Conservation (phyloP, 257 asterid genomes). For the Rauvolfia tetraphylla region DNA sequence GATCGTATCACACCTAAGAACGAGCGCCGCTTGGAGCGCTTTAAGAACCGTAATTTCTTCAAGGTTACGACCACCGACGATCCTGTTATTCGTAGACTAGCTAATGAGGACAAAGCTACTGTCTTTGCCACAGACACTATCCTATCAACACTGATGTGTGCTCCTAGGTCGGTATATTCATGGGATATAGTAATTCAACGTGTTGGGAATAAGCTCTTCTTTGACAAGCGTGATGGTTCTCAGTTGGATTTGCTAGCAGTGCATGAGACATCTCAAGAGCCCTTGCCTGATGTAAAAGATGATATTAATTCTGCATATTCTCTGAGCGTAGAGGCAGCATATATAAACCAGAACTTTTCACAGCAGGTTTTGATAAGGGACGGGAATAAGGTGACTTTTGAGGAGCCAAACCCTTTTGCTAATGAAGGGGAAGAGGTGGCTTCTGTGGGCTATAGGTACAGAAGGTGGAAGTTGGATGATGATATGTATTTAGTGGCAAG, state of each 20-base stretch:
- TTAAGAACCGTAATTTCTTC: conserved; percentile 87
- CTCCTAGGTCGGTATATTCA: conserved; percentile 88
- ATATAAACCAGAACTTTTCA: conserved; percentile 87
- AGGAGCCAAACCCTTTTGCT: conserved; percentile 93
- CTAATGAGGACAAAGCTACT: conserved; percentile 94
- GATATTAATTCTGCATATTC: conserved; percentile 89
- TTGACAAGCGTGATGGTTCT: conserved; percentile 92
- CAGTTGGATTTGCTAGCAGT: conserved; percentile 88
- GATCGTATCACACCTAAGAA: conserved; percentile 87
- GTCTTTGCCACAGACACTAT: conserved; percentile 89
- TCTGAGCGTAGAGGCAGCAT: conserved; percentile 87
- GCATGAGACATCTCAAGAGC: conserved; percentile 94
- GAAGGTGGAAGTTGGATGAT: conserved; percentile 92
- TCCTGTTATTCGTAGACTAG: conserved; percentile 88
- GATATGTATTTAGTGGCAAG: conserved; percentile 75
- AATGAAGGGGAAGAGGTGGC: conserved; percentile 97
- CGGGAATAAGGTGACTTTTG: conserved; percentile 72
- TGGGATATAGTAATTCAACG: conserved; percentile 96
- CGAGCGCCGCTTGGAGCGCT: conserved; percentile 65
- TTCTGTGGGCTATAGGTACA: conserved; percentile 83
- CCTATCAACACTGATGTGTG: conserved; percentile 81
- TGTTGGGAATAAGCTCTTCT: conserved; percentile 87
- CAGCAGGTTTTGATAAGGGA: conserved; percentile 91
- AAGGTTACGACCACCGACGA: conserved; percentile 94
- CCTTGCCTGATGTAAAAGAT: conserved; percentile 88